Evolutionary conservation across 139 green algal species (phyloP), one percentile per base, ranked within the genome.

Genomic region (Trebouxia sp.): DNA sequence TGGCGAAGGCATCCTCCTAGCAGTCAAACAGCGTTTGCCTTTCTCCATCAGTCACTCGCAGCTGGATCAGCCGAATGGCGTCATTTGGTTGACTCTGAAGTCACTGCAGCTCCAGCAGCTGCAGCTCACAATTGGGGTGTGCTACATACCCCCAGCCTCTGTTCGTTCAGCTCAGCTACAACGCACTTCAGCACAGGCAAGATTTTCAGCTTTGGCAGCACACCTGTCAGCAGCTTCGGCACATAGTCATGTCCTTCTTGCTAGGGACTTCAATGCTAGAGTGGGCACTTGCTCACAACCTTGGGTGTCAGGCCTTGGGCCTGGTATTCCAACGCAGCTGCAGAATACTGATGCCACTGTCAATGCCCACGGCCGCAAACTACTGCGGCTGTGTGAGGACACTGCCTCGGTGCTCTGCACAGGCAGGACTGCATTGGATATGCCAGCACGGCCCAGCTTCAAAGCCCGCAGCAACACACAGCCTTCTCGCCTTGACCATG

Each of bases 1-100:
- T 39, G 55, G 55, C 14, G 55, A 66, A 26, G 55, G 55, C 26
- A 26, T 66, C 26, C 26, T 66, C 7, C 55, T 66, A 11, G 55
- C 55, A 39, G 55, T 66, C n/a, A 66, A 11, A 66, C 55, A 37
- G 55, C 5, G 6, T 66, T 11, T 66, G 26, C 55, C 55, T 22
- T 66, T 15, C 12, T 66, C 55, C 8, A 11, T 66, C n/a, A 66
- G 55, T 66, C 55, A 66, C n/a, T 37, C 14, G n/a, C 24, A 66
- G n/a, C 22, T 26, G 26, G 55, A 66, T 38, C 55, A 66, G 26
- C 14, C 55, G 8, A 66, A 66, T n/a, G 26, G 26, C 55, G n/a
- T 38, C 55, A 66, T 66, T 66, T 66, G 55, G 55, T n/a, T 66
- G 7, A 66, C 55, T 11, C 55, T 66, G n/a, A 66, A 66, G n/a